Conservation (phyloP, 148 eudicot species). For the Amaranthus hypochondriacus region DNA sequence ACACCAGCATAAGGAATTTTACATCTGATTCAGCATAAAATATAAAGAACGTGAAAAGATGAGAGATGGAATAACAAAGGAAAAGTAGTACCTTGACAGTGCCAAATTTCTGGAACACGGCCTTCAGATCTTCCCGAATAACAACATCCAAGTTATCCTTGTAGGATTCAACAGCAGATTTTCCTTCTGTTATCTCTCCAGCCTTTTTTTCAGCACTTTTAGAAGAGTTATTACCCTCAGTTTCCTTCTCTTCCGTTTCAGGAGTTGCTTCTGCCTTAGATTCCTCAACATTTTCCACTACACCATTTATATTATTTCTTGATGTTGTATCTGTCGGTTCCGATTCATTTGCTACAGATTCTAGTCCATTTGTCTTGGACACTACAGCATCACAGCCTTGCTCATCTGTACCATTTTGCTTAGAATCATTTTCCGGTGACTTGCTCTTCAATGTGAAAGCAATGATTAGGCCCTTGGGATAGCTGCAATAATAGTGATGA, state of each 20-base stretch:
- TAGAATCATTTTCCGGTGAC: constrained; percentile 35
- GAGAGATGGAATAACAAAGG: background rate
- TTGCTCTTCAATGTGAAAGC: constrained; percentile 71
- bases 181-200: constrained; percentile 34
- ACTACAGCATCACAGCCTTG: constrained; percentile 26
- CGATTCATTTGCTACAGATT: constrained; percentile 21
- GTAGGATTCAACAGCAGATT: constrained; percentile 25
- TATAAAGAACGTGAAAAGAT: background rate
- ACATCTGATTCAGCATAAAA: background rate
- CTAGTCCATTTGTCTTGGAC: constrained; percentile 31
- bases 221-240: constrained; percentile 35
- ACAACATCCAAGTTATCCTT: constrained; percentile 64
- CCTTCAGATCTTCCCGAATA: constrained; percentile 81
- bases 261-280: constrained; percentile 37
- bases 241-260: constrained; percentile 40
- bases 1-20: constrained; percentile 14
- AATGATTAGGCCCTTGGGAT: constrained; percentile 75
- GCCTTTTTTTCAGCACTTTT: constrained; percentile 32
- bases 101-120: constrained; percentile 68
- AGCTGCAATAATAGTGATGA: constrained; percentile 41
- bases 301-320: constrained; percentile 30
- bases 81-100: constrained; percentile 55
- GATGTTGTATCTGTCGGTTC: constrained; percentile 29
- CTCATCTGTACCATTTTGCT: constrained; percentile 36
- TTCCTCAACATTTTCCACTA: constrained; percentile 30